Conservation (phyloP, 106 monocot species). For the Platanthera guangdongensis region DNA sequence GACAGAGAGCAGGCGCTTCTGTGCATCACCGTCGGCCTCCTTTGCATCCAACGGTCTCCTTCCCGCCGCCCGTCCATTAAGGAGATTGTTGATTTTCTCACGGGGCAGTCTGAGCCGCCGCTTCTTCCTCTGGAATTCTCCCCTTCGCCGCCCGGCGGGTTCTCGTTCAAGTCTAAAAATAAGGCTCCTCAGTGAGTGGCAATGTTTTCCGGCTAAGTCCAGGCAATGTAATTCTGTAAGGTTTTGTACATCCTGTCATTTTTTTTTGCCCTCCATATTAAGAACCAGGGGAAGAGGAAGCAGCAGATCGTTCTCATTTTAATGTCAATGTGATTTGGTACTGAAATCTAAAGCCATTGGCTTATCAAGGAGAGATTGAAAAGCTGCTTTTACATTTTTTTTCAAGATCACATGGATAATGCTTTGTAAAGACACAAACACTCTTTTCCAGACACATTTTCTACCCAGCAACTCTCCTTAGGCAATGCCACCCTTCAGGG, state of each 20-base stretch:
- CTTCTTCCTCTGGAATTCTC: constrained; percentile 83
- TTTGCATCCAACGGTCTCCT: constrained; percentile 84
- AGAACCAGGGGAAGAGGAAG: not conserved
- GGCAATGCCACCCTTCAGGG: not conserved
- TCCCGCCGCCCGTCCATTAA: constrained; percentile 49
- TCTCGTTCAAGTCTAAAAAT: constrained; percentile 50
- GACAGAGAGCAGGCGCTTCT: constrained; percentile 71
- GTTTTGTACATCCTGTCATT: constrained; percentile 16
- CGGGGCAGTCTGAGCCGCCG: constrained; percentile 66
- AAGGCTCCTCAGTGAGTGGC: constrained; percentile 44
- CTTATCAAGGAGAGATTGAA: not conserved
- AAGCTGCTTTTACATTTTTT: not conserved
- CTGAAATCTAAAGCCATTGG: not conserved
- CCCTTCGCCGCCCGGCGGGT: constrained; percentile 68
- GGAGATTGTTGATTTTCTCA: constrained; percentile 72
- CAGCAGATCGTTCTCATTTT: not conserved
- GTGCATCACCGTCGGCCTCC: constrained; percentile 75
- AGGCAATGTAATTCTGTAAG: constrained; percentile 1
- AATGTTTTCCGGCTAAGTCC: not conserved
- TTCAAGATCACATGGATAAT: not conserved
- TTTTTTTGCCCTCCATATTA: not conserved
- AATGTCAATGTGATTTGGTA: not conserved
- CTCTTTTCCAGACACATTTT: not conserved
- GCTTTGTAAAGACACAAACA: not conserved
- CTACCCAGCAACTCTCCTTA: not conserved